Base-by-base conservation (phyloP, 202 grass and related monocot genomes). In the Schoenoplectus triqueter region DNA sequence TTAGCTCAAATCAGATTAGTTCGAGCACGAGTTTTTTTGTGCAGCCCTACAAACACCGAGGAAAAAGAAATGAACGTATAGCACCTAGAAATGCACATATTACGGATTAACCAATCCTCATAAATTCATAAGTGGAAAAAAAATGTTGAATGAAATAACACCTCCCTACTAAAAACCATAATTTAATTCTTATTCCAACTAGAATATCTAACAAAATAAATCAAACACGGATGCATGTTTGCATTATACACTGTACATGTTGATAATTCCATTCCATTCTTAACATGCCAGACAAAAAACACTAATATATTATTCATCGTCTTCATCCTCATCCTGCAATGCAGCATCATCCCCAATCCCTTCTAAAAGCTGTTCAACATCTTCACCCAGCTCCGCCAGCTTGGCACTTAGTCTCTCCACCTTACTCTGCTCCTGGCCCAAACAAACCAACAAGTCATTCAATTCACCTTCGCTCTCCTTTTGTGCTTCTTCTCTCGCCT, bases 341-440 rank as follows among this genome's bases (percentile, higher is more conserved):
- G 84, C 93, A 56, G 88, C 72, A 51, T 91, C 91, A 2, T 92
- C 93, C 0, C 93, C 93, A 3, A 99, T 92, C 45, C 97, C 97
- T 84, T 99, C 90, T 61, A 99, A 82, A 86, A 99, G 87, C 8
- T 90, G 68, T 67, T 96, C 93, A 56, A 91, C 89, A 46, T 99
- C 91, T 82, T 96, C 97, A 0, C 93, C 97, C 7, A 99, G 82
- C 84, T 96, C 97, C n/a, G 78, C 88, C 61, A 99, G 67, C 86
- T 80, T 90, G 84, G 90, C 46, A 66, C 90, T 91, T 80, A 99
- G 84, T 85, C 92, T 96, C 92, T 99, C 93, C 18, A 99, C 97
- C 92, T 99, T 99, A 56, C 59, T 99, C 70, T 99, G 97, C 81
- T 99, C 97, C 86, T 99, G 97, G 11, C 97, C 97, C 17, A 96